These are phyloP conservation scores for Dryadomyces quercivorus DNA, from an alignment of 2,329 filamentous ascomycete genomes.

Conservation along the genomic window DNA sequence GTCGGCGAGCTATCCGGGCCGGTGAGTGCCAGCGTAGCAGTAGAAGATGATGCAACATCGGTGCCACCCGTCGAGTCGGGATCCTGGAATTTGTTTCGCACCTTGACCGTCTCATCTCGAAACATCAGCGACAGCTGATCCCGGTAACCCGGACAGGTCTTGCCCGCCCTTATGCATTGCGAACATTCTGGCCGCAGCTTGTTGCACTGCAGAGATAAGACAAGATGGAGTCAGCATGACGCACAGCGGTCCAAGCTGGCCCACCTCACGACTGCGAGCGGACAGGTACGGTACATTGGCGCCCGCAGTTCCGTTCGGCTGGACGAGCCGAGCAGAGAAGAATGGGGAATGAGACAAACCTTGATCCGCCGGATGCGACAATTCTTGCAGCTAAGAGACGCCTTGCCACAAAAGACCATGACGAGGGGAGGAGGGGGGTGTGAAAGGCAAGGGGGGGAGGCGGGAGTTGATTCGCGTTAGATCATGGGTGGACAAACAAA, in stretches of 20 bases:
- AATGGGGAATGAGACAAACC: conserved; percentile 22
- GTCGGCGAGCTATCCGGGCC: no score
- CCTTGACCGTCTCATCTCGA: conserved; percentile 51
- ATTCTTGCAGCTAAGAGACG: conserved; percentile 41
- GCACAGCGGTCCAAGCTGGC: neutral
- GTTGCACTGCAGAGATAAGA: conserved; percentile 37
- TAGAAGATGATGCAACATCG: neutral
- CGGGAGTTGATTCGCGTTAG: neutral
- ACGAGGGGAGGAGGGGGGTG: conserved; percentile 2
- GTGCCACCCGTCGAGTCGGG: neutral
- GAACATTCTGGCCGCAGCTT: conserved; percentile 47
- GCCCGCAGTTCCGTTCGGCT: neutral
- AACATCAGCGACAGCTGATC: conserved; percentile 55
- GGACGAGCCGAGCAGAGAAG: neutral
- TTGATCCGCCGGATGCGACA: conserved; percentile 43
- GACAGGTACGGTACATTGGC: neutral
- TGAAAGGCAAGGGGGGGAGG: neutral
- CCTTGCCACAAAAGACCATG: conserved; percentile 47
- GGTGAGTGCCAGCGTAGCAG: neutral
- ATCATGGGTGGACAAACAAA: neutral
- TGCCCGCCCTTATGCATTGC: conserved; percentile 47
- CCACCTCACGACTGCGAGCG: neutral
- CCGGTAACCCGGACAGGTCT: conserved; percentile 51
- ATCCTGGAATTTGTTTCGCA: conserved; percentile 44
- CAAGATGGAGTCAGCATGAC: neutral